Evolutionary conservation across 768 basidiomycete genomes (phyloP).

Genomic region (Ramaria rubella): DNA sequence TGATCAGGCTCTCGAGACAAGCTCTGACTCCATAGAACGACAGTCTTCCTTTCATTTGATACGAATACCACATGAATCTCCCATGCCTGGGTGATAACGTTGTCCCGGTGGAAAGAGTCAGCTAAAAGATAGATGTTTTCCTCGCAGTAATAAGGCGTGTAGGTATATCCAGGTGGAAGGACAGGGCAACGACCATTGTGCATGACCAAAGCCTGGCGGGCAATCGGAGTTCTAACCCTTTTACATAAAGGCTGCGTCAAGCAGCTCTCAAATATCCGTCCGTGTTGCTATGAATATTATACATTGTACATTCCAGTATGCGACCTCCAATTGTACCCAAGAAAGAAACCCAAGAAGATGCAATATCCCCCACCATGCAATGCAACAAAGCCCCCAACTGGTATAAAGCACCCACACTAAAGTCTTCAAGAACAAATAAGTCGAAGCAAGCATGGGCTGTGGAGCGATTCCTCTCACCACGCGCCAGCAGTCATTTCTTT

Average conservation of each 20-base stretch:
- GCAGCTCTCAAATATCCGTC: too few relatives aligned
- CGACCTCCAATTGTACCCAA: too few relatives aligned
- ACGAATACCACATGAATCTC: conserved; percentile 54
- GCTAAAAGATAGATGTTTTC: conserved; percentile 65
- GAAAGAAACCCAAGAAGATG: too few relatives aligned
- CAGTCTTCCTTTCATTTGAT: conserved; percentile 55
- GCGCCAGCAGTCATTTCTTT: not conserved
- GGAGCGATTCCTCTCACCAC: not conserved
- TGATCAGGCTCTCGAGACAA: conserved; percentile 25
- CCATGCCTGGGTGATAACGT: conserved; percentile 33
- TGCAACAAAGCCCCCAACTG: too few relatives aligned
- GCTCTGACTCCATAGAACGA: conserved; percentile 60
- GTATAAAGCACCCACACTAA: not conserved
- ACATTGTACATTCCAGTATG: too few relatives aligned
- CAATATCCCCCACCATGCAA: too few relatives aligned
- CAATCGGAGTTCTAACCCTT: too few relatives aligned
- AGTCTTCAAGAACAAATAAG: not conserved
- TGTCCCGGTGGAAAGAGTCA: conserved; percentile 32
- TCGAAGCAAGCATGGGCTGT: not conserved
- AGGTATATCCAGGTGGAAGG: conserved; percentile 18
- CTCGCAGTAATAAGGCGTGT: conserved; percentile 64
- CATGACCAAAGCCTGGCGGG: too few relatives aligned
- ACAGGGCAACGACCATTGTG: too few relatives aligned
- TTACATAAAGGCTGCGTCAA: too few relatives aligned
- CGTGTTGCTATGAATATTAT: too few relatives aligned